phyloP scores from a whole-genome alignment of 2,329 filamentous ascomycete species.

The Fusarium tjaetaba region DNA sequence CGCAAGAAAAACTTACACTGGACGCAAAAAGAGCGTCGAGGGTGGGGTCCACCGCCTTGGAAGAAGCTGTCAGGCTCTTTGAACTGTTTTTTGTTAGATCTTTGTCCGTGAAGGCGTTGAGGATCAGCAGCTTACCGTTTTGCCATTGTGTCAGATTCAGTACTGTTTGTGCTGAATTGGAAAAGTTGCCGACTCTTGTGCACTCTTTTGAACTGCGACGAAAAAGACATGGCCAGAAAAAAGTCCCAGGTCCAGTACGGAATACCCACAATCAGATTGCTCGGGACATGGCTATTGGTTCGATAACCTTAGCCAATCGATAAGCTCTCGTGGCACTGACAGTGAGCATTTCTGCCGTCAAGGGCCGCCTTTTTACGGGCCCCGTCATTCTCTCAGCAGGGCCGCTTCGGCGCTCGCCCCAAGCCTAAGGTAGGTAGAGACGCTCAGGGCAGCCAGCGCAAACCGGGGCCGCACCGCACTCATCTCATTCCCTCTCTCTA shows the following conservation, averaged over 20 bases:
- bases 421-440: neutral
- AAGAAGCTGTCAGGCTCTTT: constrained; percentile 54
- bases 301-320: constrained; percentile 12
- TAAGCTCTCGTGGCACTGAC: constrained; percentile 8
- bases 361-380: constrained; percentile 42
- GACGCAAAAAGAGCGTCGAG: constrained; percentile 76
- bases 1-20: constrained; percentile 68
- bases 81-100: constrained; percentile 47
- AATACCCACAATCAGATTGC: constrained; percentile 30
- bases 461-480: constrained; percentile 36
- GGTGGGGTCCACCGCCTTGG: constrained; percentile 72
- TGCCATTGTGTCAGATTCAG: constrained; percentile 33
- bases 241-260: constrained; percentile 31
- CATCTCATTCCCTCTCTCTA: constrained; percentile 20
- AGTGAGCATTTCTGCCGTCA: constrained; percentile 44
- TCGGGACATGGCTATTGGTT: constrained; percentile 11
- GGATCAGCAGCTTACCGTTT: constrained; percentile 34
- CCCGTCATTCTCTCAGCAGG: constrained; percentile 45
- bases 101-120: constrained; percentile 2
- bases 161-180: constrained; percentile 1
- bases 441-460: constrained; percentile 37
- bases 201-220: constrained; percentile 25
- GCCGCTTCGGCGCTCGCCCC: constrained; percentile 40
- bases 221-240: constrained; percentile 42
- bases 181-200: constrained; percentile 15